Evolutionary conservation across 805 yeast species (phyloP).

Genomic region (Ogataea henricii): DNA sequence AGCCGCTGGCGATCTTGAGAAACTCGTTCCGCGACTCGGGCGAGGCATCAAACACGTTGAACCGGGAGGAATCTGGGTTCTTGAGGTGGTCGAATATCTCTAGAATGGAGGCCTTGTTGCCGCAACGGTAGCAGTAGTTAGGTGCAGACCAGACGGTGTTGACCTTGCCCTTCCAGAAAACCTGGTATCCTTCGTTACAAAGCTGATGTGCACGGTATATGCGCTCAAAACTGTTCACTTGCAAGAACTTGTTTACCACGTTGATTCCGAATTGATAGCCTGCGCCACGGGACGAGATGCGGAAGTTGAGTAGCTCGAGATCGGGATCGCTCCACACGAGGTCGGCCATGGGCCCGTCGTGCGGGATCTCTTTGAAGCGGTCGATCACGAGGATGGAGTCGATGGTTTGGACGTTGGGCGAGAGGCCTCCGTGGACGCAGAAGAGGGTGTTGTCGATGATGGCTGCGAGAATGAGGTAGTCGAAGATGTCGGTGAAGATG

Average conservation of each 20-base stretch:
- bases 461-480: constrained; percentile 83
- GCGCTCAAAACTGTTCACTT: constrained; percentile 74
- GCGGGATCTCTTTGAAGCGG: constrained; percentile 93
- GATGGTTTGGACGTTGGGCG: constrained; percentile 91
- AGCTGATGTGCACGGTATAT: constrained; percentile 93
- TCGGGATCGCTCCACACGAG: constrained; percentile 99
- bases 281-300: constrained; percentile 93
- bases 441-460: constrained; percentile 88
- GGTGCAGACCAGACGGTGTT: constrained; percentile 99
- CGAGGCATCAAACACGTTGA: constrained; percentile 95
- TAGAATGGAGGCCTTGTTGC: constrained; percentile 95
- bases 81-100: constrained; percentile 66
- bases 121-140: constrained; percentile 95
- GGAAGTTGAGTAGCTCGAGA: constrained; percentile 73
- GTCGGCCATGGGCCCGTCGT: constrained; percentile 99
- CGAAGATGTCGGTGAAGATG: constrained; percentile 89
- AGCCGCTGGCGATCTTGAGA: constrained; percentile 38
- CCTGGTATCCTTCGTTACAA: constrained; percentile 94
- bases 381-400: constrained; percentile 92
- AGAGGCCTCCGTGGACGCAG: constrained; percentile 95
- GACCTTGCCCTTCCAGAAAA: constrained; percentile 85
- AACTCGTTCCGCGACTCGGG: constrained; percentile 82
- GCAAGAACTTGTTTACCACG: constrained; percentile 83
- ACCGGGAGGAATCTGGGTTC: constrained; percentile 61
- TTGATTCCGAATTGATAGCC: constrained; percentile 95